These are phyloP conservation scores for Colletotrichum sidae DNA, from an alignment of 2,329 filamentous ascomycete species.

Conservation along the genomic window DNA sequence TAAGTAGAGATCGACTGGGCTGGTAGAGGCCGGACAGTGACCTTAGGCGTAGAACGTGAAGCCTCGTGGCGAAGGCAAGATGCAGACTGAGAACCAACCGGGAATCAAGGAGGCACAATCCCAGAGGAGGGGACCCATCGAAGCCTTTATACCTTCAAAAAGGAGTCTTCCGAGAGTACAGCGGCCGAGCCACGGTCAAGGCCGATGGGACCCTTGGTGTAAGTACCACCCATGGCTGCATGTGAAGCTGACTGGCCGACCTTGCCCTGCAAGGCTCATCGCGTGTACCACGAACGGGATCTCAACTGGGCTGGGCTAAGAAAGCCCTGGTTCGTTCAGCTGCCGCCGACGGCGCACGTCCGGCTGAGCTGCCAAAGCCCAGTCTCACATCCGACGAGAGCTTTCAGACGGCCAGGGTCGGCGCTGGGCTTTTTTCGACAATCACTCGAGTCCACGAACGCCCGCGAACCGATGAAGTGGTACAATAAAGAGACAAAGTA, in stretches of 20 bases:
- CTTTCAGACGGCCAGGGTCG: background rate
- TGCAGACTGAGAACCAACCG: slow-evolving; percentile 13
- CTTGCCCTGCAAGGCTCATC: slow-evolving; percentile 27
- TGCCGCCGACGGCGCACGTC: slow-evolving; percentile 26
- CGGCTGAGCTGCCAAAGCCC: background rate
- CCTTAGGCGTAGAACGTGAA: slow-evolving; percentile 9
- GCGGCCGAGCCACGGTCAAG: slow-evolving; percentile 19
- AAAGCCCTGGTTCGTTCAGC: slow-evolving; percentile 7
- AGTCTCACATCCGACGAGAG: slow-evolving; percentile 4
- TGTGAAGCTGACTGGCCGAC: slow-evolving; percentile 23
- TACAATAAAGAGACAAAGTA: background rate
- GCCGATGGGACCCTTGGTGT: slow-evolving; percentile 22
- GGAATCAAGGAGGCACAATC: background rate
- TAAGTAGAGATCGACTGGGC: slow-evolving; percentile 29
- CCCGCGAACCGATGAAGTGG: background rate
- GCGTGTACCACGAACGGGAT: slow-evolving; percentile 2
- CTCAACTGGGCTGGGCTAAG: slow-evolving; percentile 25
- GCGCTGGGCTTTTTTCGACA: background rate
- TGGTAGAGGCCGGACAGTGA: slow-evolving; percentile 15
- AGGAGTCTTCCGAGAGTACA: slow-evolving; percentile 14
- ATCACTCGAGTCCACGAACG: background rate
- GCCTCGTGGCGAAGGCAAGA: slow-evolving; percentile 16
- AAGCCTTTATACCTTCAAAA: slow-evolving; percentile 29
- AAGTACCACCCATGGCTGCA: slow-evolving; percentile 22
- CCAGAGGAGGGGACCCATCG: slow-evolving; percentile 14